These are phyloP conservation scores for Colletotrichum euphorbiae DNA, from an alignment of 2,329 filamentous ascomycete species.

Conservation along the genomic window DNA sequence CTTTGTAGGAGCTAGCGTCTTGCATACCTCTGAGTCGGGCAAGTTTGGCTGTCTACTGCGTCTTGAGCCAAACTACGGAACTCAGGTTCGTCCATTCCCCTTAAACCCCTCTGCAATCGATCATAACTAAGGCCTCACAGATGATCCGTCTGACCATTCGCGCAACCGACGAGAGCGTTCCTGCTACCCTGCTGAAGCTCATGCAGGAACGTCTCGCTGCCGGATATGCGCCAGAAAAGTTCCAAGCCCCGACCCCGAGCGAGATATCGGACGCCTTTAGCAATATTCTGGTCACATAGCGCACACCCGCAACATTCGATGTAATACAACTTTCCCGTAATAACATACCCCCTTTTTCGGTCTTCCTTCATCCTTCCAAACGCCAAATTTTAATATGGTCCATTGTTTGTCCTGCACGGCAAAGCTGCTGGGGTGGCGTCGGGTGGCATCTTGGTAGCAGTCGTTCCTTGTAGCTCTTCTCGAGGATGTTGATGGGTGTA, in stretches of 20 bases:
- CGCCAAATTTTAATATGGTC: conserved; percentile 10
- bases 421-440: conserved; percentile 31
- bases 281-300: conserved; percentile 63
- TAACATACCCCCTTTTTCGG: conserved; percentile 30
- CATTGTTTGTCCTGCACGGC: conserved; percentile 24
- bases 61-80: conserved; percentile 92
- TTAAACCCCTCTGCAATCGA: not conserved
- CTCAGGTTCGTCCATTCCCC: conserved; percentile 71
- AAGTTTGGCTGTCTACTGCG: conserved; percentile 95
- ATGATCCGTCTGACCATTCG: conserved; percentile 96
- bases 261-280: conserved; percentile 68
- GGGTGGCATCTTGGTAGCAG: conserved; percentile 34
- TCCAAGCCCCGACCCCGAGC: conserved; percentile 55
- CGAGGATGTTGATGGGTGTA: conserved; percentile 9
- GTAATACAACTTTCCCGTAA: conserved; percentile 25
- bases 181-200: conserved; percentile 80
- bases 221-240: conserved; percentile 59
- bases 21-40: conserved; percentile 83
- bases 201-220: conserved; percentile 85
- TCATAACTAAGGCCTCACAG: conserved; percentile 60
- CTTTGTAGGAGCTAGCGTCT: conserved; percentile 88
- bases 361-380: not conserved
- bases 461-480: conserved; percentile 20
- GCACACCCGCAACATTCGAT: not conserved
- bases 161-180: conserved; percentile 91